A percentile compares a stretch with the other conserved stretches of the same genome.
phyloP scores from a whole-genome alignment of 2,329 filamentous ascomycete genomes.

The Verticillium albo-atrum region DNA sequence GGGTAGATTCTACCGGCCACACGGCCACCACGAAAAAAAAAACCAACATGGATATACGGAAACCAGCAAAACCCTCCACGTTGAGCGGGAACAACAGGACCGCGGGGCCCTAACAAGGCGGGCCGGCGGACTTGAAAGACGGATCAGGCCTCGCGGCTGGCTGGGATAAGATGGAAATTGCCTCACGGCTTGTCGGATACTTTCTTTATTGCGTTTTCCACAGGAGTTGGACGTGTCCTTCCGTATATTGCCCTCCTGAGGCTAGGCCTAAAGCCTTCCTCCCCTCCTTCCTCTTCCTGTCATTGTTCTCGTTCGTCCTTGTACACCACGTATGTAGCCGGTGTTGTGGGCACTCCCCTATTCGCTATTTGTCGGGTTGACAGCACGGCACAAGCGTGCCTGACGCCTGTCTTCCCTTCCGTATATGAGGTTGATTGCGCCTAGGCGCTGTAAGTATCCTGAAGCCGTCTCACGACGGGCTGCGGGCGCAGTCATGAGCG shows the following conservation, averaged over 20 bases:
- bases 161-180: constrained; percentile 24
- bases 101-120: constrained; percentile 2
- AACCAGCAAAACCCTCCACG: neutral
- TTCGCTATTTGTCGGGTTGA: neutral
- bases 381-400: neutral
- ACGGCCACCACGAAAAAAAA: constrained; percentile 7
- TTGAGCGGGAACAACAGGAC: constrained; percentile 13
- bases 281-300: too few relatives aligned
- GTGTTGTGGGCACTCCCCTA: neutral
- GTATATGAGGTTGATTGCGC: neutral
- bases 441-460: neutral
- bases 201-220: constrained; percentile 1
- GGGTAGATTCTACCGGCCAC: neutral
- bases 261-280: constrained; percentile 3
- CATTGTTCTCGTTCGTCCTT: neutral
- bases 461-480: neutral
- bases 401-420: neutral
- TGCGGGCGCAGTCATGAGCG: neutral
- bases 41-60: constrained; percentile 6
- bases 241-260: neutral
- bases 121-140: neutral
- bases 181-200: constrained; percentile 29
- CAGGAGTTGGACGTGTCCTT: neutral
- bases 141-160: constrained; percentile 28
- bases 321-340: neutral